These are phyloP conservation scores for Psilocybe subaeruginosa DNA, from an alignment of 768 basidiomycete genomes.

Conservation along the genomic window DNA sequence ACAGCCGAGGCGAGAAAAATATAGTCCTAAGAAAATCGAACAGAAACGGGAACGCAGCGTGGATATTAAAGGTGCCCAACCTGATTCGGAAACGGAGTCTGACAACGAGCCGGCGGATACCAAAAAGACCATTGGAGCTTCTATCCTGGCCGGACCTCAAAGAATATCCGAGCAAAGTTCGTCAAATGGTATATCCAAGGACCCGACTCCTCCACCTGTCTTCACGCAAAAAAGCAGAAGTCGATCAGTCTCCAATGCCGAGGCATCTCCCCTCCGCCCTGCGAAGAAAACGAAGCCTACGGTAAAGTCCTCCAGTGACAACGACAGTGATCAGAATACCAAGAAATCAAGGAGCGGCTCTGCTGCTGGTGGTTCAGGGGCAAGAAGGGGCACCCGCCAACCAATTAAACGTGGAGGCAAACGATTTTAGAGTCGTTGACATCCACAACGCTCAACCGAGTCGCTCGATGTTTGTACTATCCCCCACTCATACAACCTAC, in stretches of 20 bases:
- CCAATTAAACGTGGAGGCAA: conserved; percentile 78
- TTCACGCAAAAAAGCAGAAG: conserved; percentile 23
- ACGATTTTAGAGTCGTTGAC: conserved; percentile 56
- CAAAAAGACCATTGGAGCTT: neutral
- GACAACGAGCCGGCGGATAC: conserved; percentile 30
- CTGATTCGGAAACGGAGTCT: conserved; percentile 53
- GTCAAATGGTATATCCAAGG: conserved; percentile 13
- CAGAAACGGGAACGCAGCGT: conserved; percentile 4
- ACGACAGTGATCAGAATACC: conserved; percentile 61
- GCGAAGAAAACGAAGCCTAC: conserved; percentile 50
- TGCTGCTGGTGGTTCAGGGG: conserved; percentile 24
- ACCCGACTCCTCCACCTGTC: conserved; percentile 9
- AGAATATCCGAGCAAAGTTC: neutral
- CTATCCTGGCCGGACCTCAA: conserved; percentile 11
- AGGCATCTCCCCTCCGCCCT: conserved; percentile 53
- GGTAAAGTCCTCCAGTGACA: conserved; percentile 45
- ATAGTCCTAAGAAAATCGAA: conserved; percentile 10
- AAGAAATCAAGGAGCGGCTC: conserved; percentile 44
- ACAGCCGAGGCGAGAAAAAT: conserved; percentile 1
- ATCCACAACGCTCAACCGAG: neutral
- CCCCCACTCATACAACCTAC: no score
- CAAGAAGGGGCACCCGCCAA: conserved; percentile 60
- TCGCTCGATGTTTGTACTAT: no score
- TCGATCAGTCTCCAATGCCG: conserved; percentile 52
- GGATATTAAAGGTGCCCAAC: conserved; percentile 18